These are phyloP conservation scores for Phaeoacremonium minimum DNA, from an alignment of 2,329 filamentous ascomycete genomes.

Conservation along the genomic window DNA sequence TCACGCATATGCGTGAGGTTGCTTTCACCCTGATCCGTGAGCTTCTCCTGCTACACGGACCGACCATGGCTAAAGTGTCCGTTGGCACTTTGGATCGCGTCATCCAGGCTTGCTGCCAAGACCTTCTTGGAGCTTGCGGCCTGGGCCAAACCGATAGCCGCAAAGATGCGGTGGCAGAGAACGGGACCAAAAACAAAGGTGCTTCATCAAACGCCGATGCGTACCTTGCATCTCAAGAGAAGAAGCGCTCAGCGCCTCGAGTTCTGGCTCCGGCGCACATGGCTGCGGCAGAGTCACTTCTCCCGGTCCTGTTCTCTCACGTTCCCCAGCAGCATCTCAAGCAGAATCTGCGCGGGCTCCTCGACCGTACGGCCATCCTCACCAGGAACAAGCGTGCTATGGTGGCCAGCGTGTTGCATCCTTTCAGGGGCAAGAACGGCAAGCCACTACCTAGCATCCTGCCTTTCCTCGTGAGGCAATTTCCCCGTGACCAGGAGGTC, in stretches of 20 bases:
- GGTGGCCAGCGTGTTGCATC: slow-evolving; percentile 78
- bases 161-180: slow-evolving; percentile 1
- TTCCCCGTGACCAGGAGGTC: slow-evolving; percentile 57
- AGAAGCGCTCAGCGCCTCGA: slow-evolving; percentile 8
- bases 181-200: slow-evolving; percentile 14
- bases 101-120: slow-evolving; percentile 67
- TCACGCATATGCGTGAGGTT: slow-evolving; percentile 50
- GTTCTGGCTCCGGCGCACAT: slow-evolving; percentile 41
- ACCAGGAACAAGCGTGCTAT: slow-evolving; percentile 66
- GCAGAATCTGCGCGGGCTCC: slow-evolving; percentile 65
- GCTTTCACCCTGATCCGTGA: slow-evolving; percentile 56
- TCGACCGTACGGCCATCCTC: slow-evolving; percentile 79
- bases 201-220: slow-evolving; percentile 64
- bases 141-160: slow-evolving; percentile 27
- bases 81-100: slow-evolving; percentile 59
- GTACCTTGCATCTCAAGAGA: slow-evolving; percentile 51
- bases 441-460: slow-evolving; percentile 69
- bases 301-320: slow-evolving; percentile 57
- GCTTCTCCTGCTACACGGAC: slow-evolving; percentile 59
- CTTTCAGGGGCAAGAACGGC: slow-evolving; percentile 60
- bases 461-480: slow-evolving; percentile 70
- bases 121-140: slow-evolving; percentile 57
- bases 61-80: slow-evolving; percentile 60
- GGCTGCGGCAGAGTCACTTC: slow-evolving; percentile 54
- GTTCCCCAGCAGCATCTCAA: slow-evolving; percentile 65